Evolutionary conservation across 2,329 filamentous ascomycete genomes (phyloP).

Genomic region (Alternaria hordeiaustralica): DNA sequence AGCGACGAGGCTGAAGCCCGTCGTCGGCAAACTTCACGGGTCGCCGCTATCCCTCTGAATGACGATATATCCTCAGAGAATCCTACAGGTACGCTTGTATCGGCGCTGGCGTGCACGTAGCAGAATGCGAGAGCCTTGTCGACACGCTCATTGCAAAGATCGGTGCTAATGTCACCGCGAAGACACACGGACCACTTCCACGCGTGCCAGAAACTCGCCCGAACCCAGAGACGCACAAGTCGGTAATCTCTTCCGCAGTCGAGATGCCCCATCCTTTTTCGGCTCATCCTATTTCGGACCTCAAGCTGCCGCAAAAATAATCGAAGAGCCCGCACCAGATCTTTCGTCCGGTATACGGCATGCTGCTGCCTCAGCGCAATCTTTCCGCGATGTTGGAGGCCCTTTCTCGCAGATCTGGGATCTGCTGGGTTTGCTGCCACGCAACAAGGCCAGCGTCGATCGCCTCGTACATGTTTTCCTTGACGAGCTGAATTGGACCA

Average conservation of each 20-base stretch:
- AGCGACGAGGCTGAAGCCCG: conserved; percentile 16
- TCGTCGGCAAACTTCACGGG: neutral
- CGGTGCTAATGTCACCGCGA: neutral
- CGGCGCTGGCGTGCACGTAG: neutral
- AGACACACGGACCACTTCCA: neutral
- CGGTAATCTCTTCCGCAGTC: conserved; percentile 23
- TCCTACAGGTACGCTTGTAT: neutral
- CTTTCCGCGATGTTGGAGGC: conserved; percentile 36
- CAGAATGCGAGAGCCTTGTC: neutral
- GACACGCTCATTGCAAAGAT: neutral
- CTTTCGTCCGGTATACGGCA: conserved; percentile 24
- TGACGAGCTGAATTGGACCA: conserved; percentile 47
- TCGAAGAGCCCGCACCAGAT: conserved; percentile 24
- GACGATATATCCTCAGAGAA: neutral
- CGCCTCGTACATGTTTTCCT: conserved; percentile 46
- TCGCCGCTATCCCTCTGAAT: neutral
- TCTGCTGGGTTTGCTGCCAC: conserved; percentile 48
- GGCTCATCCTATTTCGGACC: conserved; percentile 28
- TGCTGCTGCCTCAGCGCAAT: conserved; percentile 25
- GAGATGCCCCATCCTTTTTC: conserved; percentile 27
- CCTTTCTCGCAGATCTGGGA: conserved; percentile 52
- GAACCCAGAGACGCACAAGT: conserved; percentile 19
- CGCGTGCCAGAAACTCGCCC: neutral
- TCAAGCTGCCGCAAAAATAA: conserved; percentile 27
- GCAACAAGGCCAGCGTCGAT: conserved; percentile 49